Evolutionary conservation across 768 basidiomycete genomes (phyloP).

Genomic region (Plicaturopsis crispa): DNA sequence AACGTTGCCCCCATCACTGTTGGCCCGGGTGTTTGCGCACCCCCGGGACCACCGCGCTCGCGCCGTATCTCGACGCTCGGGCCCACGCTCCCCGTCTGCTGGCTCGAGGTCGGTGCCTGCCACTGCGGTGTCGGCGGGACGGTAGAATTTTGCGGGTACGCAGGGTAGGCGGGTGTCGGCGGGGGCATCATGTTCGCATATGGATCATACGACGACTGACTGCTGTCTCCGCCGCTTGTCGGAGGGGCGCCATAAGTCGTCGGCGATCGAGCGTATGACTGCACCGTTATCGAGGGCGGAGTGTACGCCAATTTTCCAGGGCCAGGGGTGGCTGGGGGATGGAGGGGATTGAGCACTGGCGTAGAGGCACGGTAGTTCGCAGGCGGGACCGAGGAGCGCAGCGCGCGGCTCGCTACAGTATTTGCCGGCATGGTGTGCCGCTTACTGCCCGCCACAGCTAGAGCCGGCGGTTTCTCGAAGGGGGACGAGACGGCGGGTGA

Average conservation of each 20-base stretch:
- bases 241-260: slow-evolving; percentile 48
- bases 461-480: slow-evolving; percentile 21
- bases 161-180: slow-evolving; percentile 67
- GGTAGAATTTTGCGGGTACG: slow-evolving; percentile 44
- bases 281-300: slow-evolving; percentile 27
- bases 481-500: background rate
- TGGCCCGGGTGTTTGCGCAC: slow-evolving; percentile 52
- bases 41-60: slow-evolving; percentile 34
- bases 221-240: slow-evolving; percentile 9
- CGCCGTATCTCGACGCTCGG: slow-evolving; percentile 61
- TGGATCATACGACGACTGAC: background rate
- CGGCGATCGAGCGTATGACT: slow-evolving; percentile 33
- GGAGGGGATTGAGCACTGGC: no score
- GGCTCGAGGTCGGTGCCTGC: slow-evolving; percentile 46
- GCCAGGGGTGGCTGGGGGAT: no score
- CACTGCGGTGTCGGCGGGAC: slow-evolving; percentile 46
- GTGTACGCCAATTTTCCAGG: slow-evolving; percentile 14
- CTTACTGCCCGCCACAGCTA: slow-evolving; percentile 48
- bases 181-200: slow-evolving; percentile 18
- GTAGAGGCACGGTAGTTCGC: no score
- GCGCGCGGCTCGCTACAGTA: no score
- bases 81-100: slow-evolving; percentile 40
- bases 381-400: no score
- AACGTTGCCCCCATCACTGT: slow-evolving; percentile 35
- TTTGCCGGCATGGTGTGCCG: slow-evolving; percentile 42